These are phyloP conservation scores for Danielozyma ontarioensis DNA, from an alignment of 805 yeast species.

Conservation along the genomic window DNA sequence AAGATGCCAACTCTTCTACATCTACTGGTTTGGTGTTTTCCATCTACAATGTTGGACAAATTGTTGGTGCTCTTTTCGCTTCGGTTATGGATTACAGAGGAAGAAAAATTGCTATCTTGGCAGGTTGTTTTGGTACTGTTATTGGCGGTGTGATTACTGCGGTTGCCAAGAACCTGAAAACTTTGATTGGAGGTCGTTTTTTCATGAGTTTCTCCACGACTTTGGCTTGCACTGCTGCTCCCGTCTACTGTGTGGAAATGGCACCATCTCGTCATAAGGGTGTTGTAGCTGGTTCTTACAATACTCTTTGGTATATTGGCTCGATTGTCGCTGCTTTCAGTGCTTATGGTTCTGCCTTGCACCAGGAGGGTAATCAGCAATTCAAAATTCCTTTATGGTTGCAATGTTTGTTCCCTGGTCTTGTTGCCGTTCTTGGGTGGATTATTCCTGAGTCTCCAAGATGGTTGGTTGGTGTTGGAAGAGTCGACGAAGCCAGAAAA, in stretches of 20 bases:
- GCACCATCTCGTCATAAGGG: neutral
- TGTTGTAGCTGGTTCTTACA: constrained; percentile 1
- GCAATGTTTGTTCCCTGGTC: constrained; percentile 36
- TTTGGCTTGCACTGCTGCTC: neutral
- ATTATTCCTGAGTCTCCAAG: constrained; percentile 46
- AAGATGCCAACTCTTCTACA: constrained; percentile 1
- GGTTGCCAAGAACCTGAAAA: neutral
- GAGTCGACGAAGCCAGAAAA: constrained; percentile 21
- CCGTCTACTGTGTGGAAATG: neutral
- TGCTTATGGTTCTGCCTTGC: constrained; percentile 25
- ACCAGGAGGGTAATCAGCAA: constrained; percentile 29
- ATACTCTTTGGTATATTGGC: constrained; percentile 16
- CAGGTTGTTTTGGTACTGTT: neutral
- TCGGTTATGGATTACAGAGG: neutral
- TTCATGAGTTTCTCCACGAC: neutral
- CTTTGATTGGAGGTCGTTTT: constrained; percentile 1
- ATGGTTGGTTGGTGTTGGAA: constrained; percentile 30
- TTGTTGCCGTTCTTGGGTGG: constrained; percentile 29
- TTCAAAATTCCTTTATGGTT: neutral
- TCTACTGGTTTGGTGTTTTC: constrained; percentile 3
- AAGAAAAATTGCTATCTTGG: neutral
- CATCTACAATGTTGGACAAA: constrained; percentile 9
- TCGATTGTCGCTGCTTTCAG: constrained; percentile 33
- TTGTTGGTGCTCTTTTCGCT: neutral
- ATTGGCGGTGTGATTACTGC: neutral